Base-by-base conservation (phyloP, 768 basidiomycete species). In the Leucocoprinus birnbaumii region DNA sequence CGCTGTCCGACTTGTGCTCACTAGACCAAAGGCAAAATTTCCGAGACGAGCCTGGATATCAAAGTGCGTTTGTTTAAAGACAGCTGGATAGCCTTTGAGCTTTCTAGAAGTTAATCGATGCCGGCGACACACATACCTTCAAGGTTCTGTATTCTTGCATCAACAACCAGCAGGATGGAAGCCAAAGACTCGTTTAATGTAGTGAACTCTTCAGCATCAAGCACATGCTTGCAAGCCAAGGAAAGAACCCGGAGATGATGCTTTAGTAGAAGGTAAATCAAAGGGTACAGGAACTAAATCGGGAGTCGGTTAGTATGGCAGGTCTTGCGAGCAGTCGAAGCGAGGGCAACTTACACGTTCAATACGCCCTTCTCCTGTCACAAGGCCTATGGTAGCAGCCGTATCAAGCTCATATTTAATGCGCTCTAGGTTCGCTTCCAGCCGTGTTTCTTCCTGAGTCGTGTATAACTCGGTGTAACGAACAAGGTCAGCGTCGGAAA, bases 11-110 rank as follows among this genome's bases (percentile, higher is more conserved):
- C 18, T 41, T 14, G 27, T 16, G 58, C 68, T 44, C 41, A 73
- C 71, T 19, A 73, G 62, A 5, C 71, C 71, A 48, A 72, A 73
- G 1, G 71, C 71, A 42, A 70, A 69, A 45, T 72, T 73, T 3
- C 66, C 67, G 2, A 73, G 59, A 11, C 64, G 65, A 26, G 64
- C 60, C 49, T 69, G 63, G 7, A 72, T 65, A 48, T 73, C 69
- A 6, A 67, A 59, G 24, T 71, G 65, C 0, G 66, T 71, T 53
- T 73, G 68, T 35, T 71, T 71, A 59, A 71, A 72, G 1, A 72
- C 60, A 8, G 71, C 71, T 70, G 25, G 21, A 48, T 1, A 25
- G 46, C n/a, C n/a, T n/a, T n/a, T n/a, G n/a, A n/a, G n/a, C n/a
- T n/a, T n/a, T n/a, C n/a, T n/a, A n/a, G n/a, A n/a, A n/a, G n/a